Percentiles rank a stretch among this genome's conserved stretches.
phyloP scores from a whole-genome alignment of 176 grass and related monocot genomes.

The Cenchrus americanus region DNA sequence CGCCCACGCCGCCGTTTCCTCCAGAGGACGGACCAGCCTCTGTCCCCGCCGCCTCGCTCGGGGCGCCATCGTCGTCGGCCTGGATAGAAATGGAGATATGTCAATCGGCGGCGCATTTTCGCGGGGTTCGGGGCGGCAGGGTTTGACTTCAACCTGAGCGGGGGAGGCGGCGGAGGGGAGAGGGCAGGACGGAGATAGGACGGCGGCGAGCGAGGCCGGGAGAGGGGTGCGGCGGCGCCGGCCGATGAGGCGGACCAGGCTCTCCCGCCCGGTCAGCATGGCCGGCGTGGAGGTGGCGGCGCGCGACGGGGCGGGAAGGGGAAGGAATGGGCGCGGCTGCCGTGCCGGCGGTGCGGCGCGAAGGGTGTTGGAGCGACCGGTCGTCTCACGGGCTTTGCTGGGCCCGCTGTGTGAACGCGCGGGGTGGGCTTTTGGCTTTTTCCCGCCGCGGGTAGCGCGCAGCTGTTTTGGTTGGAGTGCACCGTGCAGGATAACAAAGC shows the following conservation, averaged over 20 bases:
- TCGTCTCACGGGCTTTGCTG: not conserved
- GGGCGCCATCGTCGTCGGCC: not conserved
- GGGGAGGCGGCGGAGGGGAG: not conserved
- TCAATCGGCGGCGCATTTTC: not conserved
- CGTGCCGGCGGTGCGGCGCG: not conserved
- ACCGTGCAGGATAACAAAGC: not conserved
- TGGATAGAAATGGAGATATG: not conserved
- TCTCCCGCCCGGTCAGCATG: slow-evolving; percentile 71
- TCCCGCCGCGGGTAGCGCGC: not conserved
- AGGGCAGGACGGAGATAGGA: slow-evolving; percentile 27
- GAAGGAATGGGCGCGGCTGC: not conserved
- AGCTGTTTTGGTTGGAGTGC: not conserved
- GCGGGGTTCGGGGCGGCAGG: not conserved
- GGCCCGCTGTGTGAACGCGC: not conserved
- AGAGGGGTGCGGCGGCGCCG: slow-evolving; percentile 63
- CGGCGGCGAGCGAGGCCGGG: slow-evolving; percentile 33
- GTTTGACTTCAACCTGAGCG: slow-evolving; percentile 34
- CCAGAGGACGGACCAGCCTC: slow-evolving; percentile 11
- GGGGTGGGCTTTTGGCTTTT: slow-evolving; percentile 9
- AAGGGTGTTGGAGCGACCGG: not conserved
- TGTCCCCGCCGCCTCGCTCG: not conserved
- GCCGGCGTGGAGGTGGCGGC: not conserved
- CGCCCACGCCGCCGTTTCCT: not conserved
- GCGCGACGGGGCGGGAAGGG: slow-evolving; percentile 19
- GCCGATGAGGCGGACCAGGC: slow-evolving; percentile 74